These are phyloP conservation scores for Tylopilus subfusipes DNA, from an alignment of 768 basidiomycete genomes.

Conservation along the genomic window DNA sequence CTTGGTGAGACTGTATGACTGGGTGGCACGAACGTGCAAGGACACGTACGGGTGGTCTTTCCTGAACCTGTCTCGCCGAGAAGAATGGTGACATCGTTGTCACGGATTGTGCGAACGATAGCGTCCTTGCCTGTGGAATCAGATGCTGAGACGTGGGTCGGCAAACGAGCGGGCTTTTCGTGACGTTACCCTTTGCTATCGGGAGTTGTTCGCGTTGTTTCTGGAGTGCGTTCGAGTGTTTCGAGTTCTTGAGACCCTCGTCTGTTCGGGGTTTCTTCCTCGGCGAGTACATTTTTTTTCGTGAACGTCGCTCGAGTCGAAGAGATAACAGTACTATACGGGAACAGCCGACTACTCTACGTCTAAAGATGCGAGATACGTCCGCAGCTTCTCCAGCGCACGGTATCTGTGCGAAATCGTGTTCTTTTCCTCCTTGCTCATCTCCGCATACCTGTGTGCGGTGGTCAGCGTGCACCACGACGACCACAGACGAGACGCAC, in stretches of 20 bases:
- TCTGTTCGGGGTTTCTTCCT: conserved; percentile 27
- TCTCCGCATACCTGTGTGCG: conserved; percentile 57
- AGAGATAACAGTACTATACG: too few species aligned
- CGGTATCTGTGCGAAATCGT: conserved; percentile 61
- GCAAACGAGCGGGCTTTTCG: background rate
- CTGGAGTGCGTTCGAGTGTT: conserved; percentile 37
- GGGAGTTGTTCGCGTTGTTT: conserved; percentile 71
- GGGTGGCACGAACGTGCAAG: background rate
- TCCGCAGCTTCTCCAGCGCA: conserved; percentile 56
- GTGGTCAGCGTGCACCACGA: background rate
- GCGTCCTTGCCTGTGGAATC: conserved; percentile 61
- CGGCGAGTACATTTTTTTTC: conserved; percentile 22
- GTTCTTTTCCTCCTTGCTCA: conserved; percentile 62
- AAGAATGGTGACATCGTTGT: conserved; percentile 83
- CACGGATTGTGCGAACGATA: conserved; percentile 64
- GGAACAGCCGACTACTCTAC: conserved; percentile 1
- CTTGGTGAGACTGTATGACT: conserved; percentile 17
- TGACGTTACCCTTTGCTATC: conserved; percentile 62
- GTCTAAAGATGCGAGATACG: conserved; percentile 36
- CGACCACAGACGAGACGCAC: conserved; percentile 38
- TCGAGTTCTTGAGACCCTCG: conserved; percentile 13
- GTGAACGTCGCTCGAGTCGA: background rate
- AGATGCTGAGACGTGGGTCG: background rate
- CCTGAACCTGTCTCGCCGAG: conserved; percentile 98
- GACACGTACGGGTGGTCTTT: conserved; percentile 92